Evolutionary conservation across 1,284 basidiomycete species (phyloP), one percentile per base, ranked within the genome.

Genomic region (Cryptococcus sp.): DNA sequence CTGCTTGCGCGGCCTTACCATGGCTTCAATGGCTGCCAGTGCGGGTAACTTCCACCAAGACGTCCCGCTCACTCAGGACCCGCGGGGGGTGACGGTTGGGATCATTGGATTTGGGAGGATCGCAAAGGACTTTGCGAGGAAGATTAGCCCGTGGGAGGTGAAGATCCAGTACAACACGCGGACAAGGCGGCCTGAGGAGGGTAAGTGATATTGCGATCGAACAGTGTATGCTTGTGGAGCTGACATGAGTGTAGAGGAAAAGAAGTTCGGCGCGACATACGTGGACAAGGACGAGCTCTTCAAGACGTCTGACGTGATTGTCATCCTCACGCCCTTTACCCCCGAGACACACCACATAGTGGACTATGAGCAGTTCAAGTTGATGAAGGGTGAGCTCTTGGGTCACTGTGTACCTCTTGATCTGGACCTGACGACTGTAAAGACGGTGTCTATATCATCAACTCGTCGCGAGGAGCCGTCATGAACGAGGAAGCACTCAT

Each of bases 271-370:
- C 1, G 40, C 55, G 13, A 37, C 18, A 20, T 73, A 64, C 46
- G 62, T 63, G n/a, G 46, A 63, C 1, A 65, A 72, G 18, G 69
- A 71, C n/a, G 59, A 74, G 24, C 64, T 74, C n/a, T 44, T 74
- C 21, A 44, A 46, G 18, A 56, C 59, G 13, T 57, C 70, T 2
- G 70, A 71, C 46, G 46, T 74, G 45, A 68, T 75, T 51, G 61
- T 60, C 15, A 52, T 69, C 23, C 59, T 70, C 35, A 59, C 56
- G 23, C 72, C 72, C 0, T 57, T 66, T n/a, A 72, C 63, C 4
- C 42, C 59, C 11, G 59, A 60, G 43, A 72, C 72, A 28, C 52
- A 58, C 39, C 69, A 72, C 49, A 35, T 71, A 45, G 39, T 75
- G 20, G 67, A 62, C 33, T 60, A 66, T 37, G 50, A 59, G 21